Conservation (phyloP, 2,329 filamentous ascomycete species). For the Penicillium sp. region DNA sequence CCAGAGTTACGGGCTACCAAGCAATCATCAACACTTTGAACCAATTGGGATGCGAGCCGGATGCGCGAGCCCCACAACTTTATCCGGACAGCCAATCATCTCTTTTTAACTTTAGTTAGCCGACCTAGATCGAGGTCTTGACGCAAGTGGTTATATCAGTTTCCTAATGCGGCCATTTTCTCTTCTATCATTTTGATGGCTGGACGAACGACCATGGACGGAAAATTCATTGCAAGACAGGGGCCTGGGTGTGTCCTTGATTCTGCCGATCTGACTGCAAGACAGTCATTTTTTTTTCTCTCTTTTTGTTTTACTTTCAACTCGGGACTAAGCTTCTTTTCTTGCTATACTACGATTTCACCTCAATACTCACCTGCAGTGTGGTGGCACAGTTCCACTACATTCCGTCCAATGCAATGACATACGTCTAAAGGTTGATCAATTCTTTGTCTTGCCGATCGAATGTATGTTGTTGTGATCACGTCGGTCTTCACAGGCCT, state of each 20-base stretch:
- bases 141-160: constrained; percentile 7
- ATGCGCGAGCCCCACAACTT: not conserved
- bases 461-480: constrained; percentile 20
- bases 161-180: constrained; percentile 6
- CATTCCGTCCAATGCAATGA: not conserved
- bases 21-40: not conserved
- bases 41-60: not conserved
- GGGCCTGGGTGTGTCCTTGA: not conserved
- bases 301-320: not conserved
- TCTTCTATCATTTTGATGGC: not conserved
- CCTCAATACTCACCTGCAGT: not conserved
- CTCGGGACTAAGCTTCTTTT: not conserved
- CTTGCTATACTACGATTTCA: not conserved
- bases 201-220: not conserved
- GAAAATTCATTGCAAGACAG: not conserved
- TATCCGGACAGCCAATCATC: not conserved
- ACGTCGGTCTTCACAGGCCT: constrained; percentile 17
- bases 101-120: too few species aligned
- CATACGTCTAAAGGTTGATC: not conserved
- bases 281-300: not conserved
- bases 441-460: not conserved
- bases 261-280: not conserved
- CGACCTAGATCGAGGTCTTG: constrained; percentile 7
- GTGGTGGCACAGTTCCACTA: not conserved
- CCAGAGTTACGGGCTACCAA: not conserved